Evolutionary conservation across 2,329 filamentous ascomycete genomes (phyloP), one percentile per base, ranked within the genome.

Genomic region (Polychaeton citri): DNA sequence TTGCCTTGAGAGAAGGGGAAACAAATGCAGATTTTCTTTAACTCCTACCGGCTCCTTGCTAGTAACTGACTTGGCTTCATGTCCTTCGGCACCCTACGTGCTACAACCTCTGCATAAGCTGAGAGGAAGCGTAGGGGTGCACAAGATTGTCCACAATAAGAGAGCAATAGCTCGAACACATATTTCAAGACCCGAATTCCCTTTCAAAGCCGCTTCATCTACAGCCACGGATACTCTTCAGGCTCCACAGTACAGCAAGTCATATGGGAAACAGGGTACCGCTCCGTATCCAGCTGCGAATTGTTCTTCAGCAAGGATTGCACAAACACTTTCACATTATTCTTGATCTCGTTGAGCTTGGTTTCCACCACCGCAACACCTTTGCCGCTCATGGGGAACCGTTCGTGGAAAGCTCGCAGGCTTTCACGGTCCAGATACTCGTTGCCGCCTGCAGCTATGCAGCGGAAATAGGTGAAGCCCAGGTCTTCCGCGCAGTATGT

Each of bases 391-490:
- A 66, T 62, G 2, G 62, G 61, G 31, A 65, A 64, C 32, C 51
- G 50, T 5, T 41, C 41, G 43, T 64, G 56, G 47, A 64, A 64
- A 16, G 55, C 51, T 9, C 52, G 51, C 38, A 60, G 52, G 44
- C 59, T 43, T 21, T 38, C 38, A 34, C 57, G 54, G 34, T 54
- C 52, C 35, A 71, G 59, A 45, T 70, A 72, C 0, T 53, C 50
- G 4, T 62, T 52, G 3, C 61, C 63, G 2, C 54, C 66, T 7
- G 47, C 47, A 28, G 24, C 24, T 16, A 72, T 51, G 2, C 51
- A 40, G 4, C 51, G 51, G 44, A 68, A 70, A 15, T 71, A 60
- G 6, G 50, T 51, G 33, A 57, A 64, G 2, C 69, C 69, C 33
- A 65, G 61, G 41, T 72, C 69, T 2, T 42, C 36, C 1, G 53